Evolutionary conservation across 106 monocot genomes (phyloP).

Genomic region (Dioscorea dumetorum): DNA sequence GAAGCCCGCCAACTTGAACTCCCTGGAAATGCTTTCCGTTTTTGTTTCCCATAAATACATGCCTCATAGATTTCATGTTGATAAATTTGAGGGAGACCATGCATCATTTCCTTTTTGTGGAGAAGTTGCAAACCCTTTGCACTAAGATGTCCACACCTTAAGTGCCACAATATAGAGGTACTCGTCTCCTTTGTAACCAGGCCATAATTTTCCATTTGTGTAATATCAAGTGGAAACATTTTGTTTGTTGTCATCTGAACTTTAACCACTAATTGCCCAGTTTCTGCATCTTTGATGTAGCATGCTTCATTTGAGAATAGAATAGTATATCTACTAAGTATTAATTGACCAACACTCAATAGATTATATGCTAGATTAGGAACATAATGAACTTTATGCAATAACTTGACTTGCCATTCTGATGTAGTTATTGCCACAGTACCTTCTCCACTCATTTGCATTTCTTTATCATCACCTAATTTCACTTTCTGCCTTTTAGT

Average conservation of each 20-base stretch:
- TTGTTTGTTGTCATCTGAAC: background rate
- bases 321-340: too few relatives aligned
- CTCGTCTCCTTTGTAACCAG: background rate
- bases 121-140: background rate
- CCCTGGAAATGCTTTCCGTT: background rate
- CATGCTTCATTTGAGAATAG: too few relatives aligned
- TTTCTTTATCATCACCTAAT: too few relatives aligned
- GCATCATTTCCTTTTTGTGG: background rate
- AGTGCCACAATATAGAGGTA: background rate
- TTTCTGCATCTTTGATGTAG: too few relatives aligned
- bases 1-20: background rate
- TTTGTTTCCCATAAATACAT: constrained; percentile 7
- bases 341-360: too few relatives aligned
- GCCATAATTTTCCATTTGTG: background rate
- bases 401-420: too few relatives aligned
- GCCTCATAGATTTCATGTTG: background rate
- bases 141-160: background rate
- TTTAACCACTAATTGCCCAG: background rate
- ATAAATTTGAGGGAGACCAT: background rate
- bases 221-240: constrained; percentile 5
- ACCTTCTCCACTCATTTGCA: too few relatives aligned
- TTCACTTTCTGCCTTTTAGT: too few relatives aligned
- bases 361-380: too few relatives aligned
- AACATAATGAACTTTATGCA: too few relatives aligned
- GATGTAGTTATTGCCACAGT: too few relatives aligned